Base-by-base conservation (phyloP, 2,329 filamentous ascomycete genomes). In the Penicillium capsulatum region DNA sequence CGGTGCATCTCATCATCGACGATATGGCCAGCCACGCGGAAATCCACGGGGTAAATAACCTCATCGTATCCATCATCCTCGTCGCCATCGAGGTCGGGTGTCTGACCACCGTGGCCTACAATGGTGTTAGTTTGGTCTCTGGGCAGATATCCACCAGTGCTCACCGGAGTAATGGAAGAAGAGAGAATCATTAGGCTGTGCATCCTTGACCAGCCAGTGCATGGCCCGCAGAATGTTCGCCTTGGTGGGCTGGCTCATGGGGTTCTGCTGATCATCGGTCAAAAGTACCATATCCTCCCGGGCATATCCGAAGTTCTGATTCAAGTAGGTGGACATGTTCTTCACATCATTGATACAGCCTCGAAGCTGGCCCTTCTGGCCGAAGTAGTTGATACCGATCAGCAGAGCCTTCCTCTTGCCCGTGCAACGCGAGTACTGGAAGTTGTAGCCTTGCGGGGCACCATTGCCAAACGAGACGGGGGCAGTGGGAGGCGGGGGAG, bases 321-420 rank as follows among this genome's bases (percentile, higher is more conserved):
- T 86, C 42, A 97, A 73, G 61, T 95, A 97, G 34, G 78, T 77
- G 15, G 89, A 94, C 88, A 97, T 94, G 71, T 96, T 96, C 68
- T 90, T 86, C 30, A 96, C 91, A 63, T 97, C 91, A 61, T 97
- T 96, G 72, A 96, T 96, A 61, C 91, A 97, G 31, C 91, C 91
- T 42, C 89, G 77, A 33, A 96, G 74, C 72, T 96, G 86, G 17
- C 90, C 90, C 42, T 86, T 81, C 68, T 96, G 90, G 36, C 85
- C 83, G 61, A 96, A 96, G 69, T 97, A 96, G 69, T 96, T 96
- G 73, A 96, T 95, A 39, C 91, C 91, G 53, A 96, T 91, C 45
- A 97, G 68, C 19, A 96, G 71, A 3, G 90, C 91, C 70, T 96
- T 96, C 61, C 90, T 76, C 55, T 82, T 80, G 31, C 90, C 91